These are phyloP conservation scores for Antitrichia curtipendula DNA, from an alignment of 225 moss, liverwort and hornwort species.

Conservation along the genomic window DNA sequence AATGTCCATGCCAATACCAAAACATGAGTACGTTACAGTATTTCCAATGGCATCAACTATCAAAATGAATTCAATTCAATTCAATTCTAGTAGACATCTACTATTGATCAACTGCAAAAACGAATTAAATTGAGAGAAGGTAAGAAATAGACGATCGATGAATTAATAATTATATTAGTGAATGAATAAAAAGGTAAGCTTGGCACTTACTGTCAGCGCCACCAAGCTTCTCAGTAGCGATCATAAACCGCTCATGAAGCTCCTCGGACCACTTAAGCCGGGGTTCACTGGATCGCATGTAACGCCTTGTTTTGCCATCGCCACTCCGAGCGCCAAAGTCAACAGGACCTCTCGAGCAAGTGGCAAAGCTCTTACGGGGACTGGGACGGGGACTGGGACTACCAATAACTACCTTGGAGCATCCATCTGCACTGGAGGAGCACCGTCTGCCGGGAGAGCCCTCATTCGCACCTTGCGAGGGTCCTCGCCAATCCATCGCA, in stretches of 20 bases:
- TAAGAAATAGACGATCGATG: not conserved
- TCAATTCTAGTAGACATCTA: not conserved
- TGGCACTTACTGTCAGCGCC: conserved; percentile 50
- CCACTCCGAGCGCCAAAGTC: conserved; percentile 1
- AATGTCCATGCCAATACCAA: not conserved
- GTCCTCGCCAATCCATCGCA: not conserved
- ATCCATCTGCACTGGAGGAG: conserved; percentile 3
- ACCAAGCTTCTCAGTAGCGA: conserved; percentile 42
- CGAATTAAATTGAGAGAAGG: not conserved
- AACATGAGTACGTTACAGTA: not conserved
- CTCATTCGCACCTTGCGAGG: not conserved
- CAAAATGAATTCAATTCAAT: not conserved
- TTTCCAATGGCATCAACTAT: not conserved
- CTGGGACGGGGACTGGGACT: conserved; percentile 16
- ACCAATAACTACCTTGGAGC: not conserved
- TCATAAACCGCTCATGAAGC: conserved; percentile 47
- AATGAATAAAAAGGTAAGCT: not conserved
- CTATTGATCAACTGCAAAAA: not conserved
- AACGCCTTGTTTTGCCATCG: conserved; percentile 46
- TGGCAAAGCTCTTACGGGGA: not conserved
- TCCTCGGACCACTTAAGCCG: conserved; percentile 51
- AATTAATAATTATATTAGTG: not conserved
- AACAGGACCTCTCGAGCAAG: not conserved
- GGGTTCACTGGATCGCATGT: conserved; percentile 44
- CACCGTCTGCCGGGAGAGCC: not conserved